Evolutionary conservation across 2,329 filamentous ascomycete species (phyloP).

Genomic region (Juglanconis oblonga): DNA sequence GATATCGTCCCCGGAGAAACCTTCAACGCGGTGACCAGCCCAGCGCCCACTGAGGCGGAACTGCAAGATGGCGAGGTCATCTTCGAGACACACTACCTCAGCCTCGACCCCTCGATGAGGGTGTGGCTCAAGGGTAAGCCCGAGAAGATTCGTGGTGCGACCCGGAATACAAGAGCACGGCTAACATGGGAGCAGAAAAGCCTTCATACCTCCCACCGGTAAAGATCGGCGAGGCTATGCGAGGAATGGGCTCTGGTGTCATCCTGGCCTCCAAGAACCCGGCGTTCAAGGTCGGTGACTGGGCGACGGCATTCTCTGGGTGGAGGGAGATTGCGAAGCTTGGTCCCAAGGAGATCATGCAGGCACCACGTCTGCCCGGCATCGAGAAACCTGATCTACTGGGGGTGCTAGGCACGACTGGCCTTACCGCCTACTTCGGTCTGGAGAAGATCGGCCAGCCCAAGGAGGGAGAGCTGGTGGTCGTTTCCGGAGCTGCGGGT

Average conservation of each 20-base stretch:
- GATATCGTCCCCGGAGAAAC: slow-evolving; percentile 64
- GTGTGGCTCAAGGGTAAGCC: slow-evolving; percentile 53
- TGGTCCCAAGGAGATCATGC: slow-evolving; percentile 40
- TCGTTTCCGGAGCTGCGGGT: slow-evolving; percentile 64
- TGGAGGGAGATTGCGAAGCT: slow-evolving; percentile 57
- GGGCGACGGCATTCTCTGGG: slow-evolving; percentile 48
- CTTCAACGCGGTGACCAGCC: slow-evolving; percentile 52
- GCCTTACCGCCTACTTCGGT: slow-evolving; percentile 66
- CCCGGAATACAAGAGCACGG: background rate
- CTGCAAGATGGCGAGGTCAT: slow-evolving; percentile 54
- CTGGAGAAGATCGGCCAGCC: slow-evolving; percentile 61
- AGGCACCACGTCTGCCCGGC: slow-evolving; percentile 23
- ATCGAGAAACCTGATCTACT: slow-evolving; percentile 47
- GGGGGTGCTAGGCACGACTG: slow-evolving; percentile 56
- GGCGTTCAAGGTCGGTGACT: slow-evolving; percentile 46
- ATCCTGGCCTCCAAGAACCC: slow-evolving; percentile 46
- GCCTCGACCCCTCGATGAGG: slow-evolving; percentile 63
- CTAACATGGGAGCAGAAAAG: slow-evolving; percentile 9
- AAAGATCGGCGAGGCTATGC: slow-evolving; percentile 58
- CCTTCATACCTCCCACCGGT: slow-evolving; percentile 58
- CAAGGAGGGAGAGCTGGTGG: slow-evolving; percentile 62
- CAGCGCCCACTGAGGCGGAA: slow-evolving; percentile 46
- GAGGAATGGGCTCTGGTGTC: slow-evolving; percentile 51
- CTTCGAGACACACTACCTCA: slow-evolving; percentile 49
- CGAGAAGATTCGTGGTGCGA: background rate